Conservation (phyloP, 345 rosid species). For the Arabis alpina region DNA sequence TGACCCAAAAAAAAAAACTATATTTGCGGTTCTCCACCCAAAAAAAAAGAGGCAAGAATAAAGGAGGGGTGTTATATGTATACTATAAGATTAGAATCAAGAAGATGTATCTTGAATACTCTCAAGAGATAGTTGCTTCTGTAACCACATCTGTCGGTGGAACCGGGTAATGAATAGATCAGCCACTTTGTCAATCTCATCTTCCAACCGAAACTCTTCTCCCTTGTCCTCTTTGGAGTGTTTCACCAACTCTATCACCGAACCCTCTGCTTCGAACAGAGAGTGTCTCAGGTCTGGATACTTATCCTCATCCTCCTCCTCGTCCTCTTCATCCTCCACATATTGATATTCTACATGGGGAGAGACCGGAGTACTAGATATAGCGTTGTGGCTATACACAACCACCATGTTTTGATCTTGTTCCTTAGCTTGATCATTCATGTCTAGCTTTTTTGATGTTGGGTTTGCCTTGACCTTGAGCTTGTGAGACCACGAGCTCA, state of each 20-base stretch:
- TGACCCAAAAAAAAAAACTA: not conserved
- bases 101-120: constrained; percentile 26
- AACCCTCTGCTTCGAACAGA: constrained; percentile 59
- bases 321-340: not conserved
- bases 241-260: constrained; percentile 80
- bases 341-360: constrained; percentile 32
- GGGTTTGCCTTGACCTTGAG: constrained; percentile 51
- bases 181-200: constrained; percentile 79
- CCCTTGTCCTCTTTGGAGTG: constrained; percentile 63
- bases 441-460: constrained; percentile 32
- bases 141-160: constrained; percentile 72
- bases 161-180: constrained; percentile 77
- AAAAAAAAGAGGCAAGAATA: not conserved
- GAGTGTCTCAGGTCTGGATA: constrained; percentile 64
- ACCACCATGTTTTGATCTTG: constrained; percentile 40
- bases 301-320: constrained; percentile 39
- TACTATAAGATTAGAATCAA: constrained; percentile 6
- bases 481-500: constrained; percentile 59
- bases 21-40: constrained; percentile 17
- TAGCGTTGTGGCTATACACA: constrained; percentile 33
- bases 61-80: not conserved
- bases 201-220: constrained; percentile 75
- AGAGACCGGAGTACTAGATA: constrained; percentile 38
- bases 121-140: constrained; percentile 66
- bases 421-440: constrained; percentile 4